Conservation (phyloP, 768 basidiomycete genomes). For the Agrocybe pediades region DNA sequence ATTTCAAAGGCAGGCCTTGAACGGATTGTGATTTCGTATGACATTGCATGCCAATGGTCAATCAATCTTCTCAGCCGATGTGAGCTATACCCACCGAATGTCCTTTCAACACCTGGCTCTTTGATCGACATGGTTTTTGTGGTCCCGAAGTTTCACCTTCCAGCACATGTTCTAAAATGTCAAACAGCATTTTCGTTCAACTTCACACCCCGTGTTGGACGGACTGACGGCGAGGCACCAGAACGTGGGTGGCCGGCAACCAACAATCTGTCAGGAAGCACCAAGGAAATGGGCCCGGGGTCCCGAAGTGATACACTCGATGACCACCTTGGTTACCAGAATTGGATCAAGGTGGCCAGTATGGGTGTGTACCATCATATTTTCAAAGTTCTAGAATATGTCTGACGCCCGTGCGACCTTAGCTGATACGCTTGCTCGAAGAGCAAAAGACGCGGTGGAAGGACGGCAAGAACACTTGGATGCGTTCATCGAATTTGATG, state of each 20-base stretch:
- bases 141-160: constrained; percentile 25
- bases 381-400: too few relatives aligned
- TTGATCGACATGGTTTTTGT: constrained; percentile 9
- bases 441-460: constrained; percentile 6
- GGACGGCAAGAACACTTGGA: constrained; percentile 2
- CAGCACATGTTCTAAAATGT: background rate
- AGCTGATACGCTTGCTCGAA: constrained; percentile 8
- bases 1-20: constrained; percentile 4
- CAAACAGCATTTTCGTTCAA: constrained; percentile 25
- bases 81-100: background rate
- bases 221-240: constrained; percentile 33
- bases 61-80: constrained; percentile 18
- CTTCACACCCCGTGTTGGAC: constrained; percentile 20
- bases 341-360: too few relatives aligned
- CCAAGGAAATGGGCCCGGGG: constrained; percentile 35
- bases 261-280: constrained; percentile 27
- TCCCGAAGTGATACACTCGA: constrained; percentile 27
- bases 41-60: constrained; percentile 35
- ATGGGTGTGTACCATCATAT: too few relatives aligned
- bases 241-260: constrained; percentile 33
- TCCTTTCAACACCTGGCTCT: background rate
- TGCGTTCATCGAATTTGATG: constrained; percentile 10
- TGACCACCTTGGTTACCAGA: constrained; percentile 26
- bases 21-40: constrained; percentile 27
- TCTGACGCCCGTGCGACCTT: too few relatives aligned